Base-by-base conservation (phyloP, 768 basidiomycete species). In the Lactifluus echinatus region DNA sequence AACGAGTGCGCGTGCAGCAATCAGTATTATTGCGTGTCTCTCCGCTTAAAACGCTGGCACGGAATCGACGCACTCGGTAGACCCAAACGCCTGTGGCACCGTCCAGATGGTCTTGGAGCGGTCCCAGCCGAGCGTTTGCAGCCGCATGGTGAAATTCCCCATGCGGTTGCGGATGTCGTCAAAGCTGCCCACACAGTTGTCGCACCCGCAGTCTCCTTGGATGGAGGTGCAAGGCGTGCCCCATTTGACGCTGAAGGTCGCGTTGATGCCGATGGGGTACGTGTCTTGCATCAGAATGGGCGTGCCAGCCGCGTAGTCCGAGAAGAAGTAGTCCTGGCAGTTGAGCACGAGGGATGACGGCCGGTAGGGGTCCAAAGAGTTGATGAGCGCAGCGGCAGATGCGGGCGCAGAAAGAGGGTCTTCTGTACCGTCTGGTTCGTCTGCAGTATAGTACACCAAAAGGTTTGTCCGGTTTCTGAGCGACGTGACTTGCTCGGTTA, bases 1-100 rank as follows among this genome's bases (percentile, higher is more conserved):
- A 10, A 31, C 31, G n/a, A n/a, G n/a, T n/a, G n/a, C n/a, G n/a
- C n/a, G n/a, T n/a, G n/a, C n/a, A n/a, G 8, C 36, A 23, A 45
- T 34, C 11, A 50, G 15, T 14, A 29, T 10, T 8, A 1, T 14
- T 19, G n/a, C n/a, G n/a, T n/a, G n/a, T 4, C n/a, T 28, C 24
- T 2, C 0, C n/a, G 8, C 19, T 28, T n/a, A n/a, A n/a, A 51
- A 39, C 6, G 15, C 7, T 21, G 21, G n/a, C 34, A 50, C 7
- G 8, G 26, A 39, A 23, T 29, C 34, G 24, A 69, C 69, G 61
- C 15, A 75, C 72, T 69, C 61, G 6, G 64, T 66, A 55, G 76
- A 77, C 26, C 86, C 85, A 65, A 91, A 91, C 0, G 78, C 87
- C 68, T 91, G 89, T 0, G 87, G 85, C 1, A 90, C 88, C 2